Evolutionary conservation across 2,329 filamentous ascomycete species (phyloP).

Genomic region (Arachnomyces sp.): DNA sequence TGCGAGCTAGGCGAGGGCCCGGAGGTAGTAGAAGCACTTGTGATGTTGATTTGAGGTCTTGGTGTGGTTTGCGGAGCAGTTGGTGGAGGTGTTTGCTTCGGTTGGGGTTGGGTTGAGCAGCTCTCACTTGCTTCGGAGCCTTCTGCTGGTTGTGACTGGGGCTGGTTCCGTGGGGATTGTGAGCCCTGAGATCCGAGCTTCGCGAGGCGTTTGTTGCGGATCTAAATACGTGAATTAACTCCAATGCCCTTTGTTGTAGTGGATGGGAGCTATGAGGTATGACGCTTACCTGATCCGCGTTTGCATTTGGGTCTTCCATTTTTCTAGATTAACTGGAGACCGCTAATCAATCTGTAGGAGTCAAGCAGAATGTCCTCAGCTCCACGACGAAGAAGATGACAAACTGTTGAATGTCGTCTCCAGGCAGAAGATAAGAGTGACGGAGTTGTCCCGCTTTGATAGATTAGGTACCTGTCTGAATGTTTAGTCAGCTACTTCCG

Average conservation of each 20-base stretch:
- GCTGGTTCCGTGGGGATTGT: constrained; percentile 17
- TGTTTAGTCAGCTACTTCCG: too few relatives aligned
- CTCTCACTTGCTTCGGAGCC: constrained; percentile 7
- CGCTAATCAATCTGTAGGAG: too few relatives aligned
- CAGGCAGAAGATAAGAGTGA: too few relatives aligned
- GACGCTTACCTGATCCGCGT: not conserved
- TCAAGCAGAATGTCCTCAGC: too few relatives aligned
- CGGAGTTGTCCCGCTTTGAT: too few relatives aligned
- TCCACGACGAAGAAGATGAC: too few relatives aligned
- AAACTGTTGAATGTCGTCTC: too few relatives aligned
- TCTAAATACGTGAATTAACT: constrained; percentile 34
- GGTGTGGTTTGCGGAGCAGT: constrained; percentile 15
- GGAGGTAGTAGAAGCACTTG: constrained; percentile 17
- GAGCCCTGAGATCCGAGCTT: constrained; percentile 44
- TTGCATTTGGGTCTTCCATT: too few relatives aligned
- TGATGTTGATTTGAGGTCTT: constrained; percentile 20
- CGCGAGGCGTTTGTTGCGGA: constrained; percentile 58
- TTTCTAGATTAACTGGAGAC: too few relatives aligned
- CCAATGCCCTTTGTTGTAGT: not conserved
- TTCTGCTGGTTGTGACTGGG: constrained; percentile 12
- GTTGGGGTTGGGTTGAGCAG: not conserved
- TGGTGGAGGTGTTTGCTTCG: constrained; percentile 7
- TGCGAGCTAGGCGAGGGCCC: constrained; percentile 24
- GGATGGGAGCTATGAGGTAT: not conserved
- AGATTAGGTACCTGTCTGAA: not conserved